phyloP scores from a whole-genome alignment of 768 basidiomycete species.

The Trametes cingulata region DNA sequence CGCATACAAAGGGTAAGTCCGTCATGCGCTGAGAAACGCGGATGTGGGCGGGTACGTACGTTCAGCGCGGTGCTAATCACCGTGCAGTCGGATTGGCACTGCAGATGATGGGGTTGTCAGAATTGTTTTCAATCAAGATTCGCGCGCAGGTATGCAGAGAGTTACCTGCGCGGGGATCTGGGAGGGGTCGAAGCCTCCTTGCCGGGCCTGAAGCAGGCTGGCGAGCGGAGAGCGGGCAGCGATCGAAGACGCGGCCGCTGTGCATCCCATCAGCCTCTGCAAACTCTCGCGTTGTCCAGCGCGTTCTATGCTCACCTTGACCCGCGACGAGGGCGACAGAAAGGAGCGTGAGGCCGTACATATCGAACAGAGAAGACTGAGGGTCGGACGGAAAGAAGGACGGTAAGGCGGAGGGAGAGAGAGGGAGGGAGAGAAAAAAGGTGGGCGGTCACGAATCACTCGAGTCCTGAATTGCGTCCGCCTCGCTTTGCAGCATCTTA shows the following conservation, averaged over 20 bases:
- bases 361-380: not conserved
- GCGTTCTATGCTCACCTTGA: conserved; percentile 3
- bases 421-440: too few species aligned
- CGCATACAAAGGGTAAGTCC: not conserved
- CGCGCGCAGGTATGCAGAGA: not conserved
- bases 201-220: conserved; percentile 3
- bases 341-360: conserved; percentile 16
- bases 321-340: conserved; percentile 15
- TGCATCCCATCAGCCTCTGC: not conserved
- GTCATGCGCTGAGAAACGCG: not conserved
- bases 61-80: not conserved
- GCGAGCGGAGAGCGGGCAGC: not conserved
- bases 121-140: too few species aligned
- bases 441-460: not conserved
- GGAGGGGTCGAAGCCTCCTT: conserved; percentile 5
- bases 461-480: not conserved
- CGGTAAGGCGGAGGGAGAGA: not conserved
- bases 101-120: not conserved
- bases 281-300: not conserved
- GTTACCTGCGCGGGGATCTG: conserved; percentile 6
- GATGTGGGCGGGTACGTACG: not conserved
- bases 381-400: not conserved
- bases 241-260: conserved; percentile 8
- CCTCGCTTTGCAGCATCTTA: not conserved
- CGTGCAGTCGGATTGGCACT: conserved; percentile 18